A percentile compares a stretch with the other conserved stretches of the same genome.
Evolutionary conservation across 345 rosid genomes (phyloP).

Genomic region (Syzygium aromaticum): DNA sequence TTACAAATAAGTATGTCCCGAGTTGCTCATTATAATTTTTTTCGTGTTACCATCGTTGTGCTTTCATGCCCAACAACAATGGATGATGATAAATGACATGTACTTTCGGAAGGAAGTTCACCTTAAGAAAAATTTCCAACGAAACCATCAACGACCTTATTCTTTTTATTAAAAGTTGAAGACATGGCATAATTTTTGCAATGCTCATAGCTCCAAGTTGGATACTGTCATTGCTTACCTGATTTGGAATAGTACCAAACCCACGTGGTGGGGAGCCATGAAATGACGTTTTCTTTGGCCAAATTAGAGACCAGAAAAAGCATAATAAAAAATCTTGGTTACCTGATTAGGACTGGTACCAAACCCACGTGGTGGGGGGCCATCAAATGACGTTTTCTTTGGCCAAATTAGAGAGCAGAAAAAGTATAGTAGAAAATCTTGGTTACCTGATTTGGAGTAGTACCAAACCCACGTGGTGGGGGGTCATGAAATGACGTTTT

Average conservation of each 20-base stretch:
- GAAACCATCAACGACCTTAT: background rate
- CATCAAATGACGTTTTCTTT: too few species aligned
- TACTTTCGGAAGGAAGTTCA: rapidly evolving
- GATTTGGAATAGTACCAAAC: background rate
- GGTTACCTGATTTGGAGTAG: too few species aligned
- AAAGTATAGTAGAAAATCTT: too few species aligned
- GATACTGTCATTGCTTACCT: background rate
- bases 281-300: background rate
- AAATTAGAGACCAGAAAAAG: background rate
- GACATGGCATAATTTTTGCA: background rate
- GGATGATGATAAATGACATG: background rate
- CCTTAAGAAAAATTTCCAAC: background rate
- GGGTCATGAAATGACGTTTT: too few species aligned
- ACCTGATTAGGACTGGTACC: too few species aligned
- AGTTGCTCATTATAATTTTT: background rate
- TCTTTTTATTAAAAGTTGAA: too few species aligned
- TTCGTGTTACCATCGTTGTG: background rate
- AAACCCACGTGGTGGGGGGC: too few species aligned
- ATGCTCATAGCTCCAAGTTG: background rate
- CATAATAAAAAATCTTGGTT: background rate
- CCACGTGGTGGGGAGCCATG: background rate
- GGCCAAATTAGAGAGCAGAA: too few species aligned
- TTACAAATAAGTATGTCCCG: background rate
- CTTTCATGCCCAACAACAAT: rapidly evolving
- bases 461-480: too few species aligned